Evolutionary conservation across 2,329 filamentous ascomycete species (phyloP).

Genomic region (Alternaria novae-zelandiae): DNA sequence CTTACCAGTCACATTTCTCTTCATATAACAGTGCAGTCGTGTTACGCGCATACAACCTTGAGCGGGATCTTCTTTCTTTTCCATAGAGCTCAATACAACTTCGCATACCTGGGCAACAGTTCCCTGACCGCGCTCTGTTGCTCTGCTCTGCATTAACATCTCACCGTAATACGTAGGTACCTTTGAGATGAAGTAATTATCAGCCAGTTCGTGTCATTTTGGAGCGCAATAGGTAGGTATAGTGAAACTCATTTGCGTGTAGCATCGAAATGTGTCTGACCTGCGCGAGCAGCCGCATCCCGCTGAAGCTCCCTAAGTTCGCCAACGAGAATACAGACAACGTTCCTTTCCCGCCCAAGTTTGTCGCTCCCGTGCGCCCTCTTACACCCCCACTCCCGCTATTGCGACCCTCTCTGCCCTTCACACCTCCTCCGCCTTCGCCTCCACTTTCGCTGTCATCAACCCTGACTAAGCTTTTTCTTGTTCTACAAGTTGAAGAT

Average conservation of each 20-base stretch:
- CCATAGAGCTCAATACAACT: background rate
- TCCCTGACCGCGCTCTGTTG: background rate
- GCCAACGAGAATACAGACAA: background rate
- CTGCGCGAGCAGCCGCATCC: background rate
- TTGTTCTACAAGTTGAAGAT: background rate
- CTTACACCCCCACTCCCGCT: background rate
- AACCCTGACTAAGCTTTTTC: background rate
- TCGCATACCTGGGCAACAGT: background rate
- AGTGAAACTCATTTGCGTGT: background rate
- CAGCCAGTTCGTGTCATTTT: background rate
- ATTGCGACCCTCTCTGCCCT: background rate
- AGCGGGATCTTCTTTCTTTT: background rate
- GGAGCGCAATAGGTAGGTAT: background rate
- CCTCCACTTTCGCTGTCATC: background rate
- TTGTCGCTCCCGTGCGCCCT: background rate
- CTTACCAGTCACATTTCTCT: background rate
- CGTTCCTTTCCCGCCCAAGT: background rate
- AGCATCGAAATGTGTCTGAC: background rate
- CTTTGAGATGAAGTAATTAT: background rate
- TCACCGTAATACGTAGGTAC: background rate
- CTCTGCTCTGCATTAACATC: background rate
- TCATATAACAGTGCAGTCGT: background rate
- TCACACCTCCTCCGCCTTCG: background rate
- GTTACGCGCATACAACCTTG: background rate
- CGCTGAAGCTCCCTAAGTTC: background rate